These are phyloP conservation scores for Colletotrichum nymphaeae DNA, from an alignment of 2,329 filamentous ascomycete species.

Conservation along the genomic window DNA sequence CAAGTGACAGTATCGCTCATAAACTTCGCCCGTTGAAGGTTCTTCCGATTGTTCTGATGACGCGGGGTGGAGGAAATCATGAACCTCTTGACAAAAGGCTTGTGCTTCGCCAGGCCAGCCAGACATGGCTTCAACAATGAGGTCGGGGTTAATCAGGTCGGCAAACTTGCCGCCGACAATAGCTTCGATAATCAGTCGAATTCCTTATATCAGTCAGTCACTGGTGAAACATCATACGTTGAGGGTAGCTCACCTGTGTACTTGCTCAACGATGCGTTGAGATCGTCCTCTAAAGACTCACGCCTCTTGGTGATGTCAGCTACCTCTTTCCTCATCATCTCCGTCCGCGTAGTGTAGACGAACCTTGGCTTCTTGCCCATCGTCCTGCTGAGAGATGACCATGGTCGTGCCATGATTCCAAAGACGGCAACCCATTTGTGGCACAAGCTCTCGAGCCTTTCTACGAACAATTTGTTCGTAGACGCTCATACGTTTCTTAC, in stretches of 20 bases:
- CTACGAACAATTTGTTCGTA: constrained; percentile 12
- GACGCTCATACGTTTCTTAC: constrained; percentile 6
- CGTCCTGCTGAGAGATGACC: neutral
- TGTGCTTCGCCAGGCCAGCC: neutral
- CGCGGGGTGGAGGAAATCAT: neutral
- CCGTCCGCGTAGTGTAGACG: neutral
- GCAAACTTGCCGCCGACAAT: constrained; percentile 13
- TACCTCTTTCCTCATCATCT: neutral
- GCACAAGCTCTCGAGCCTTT: neutral
- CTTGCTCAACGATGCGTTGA: neutral
- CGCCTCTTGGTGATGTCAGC: neutral
- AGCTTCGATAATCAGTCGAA: constrained; percentile 41
- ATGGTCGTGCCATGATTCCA: neutral
- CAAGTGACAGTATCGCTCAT: neutral
- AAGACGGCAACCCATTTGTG: constrained; percentile 20
- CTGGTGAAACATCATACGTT: too few species aligned
- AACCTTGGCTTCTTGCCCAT: constrained; percentile 3
- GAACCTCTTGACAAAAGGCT: neutral
- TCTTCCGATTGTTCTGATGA: neutral
- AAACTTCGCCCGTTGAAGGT: neutral
- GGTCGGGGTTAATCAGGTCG: neutral
- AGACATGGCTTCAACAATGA: constrained; percentile 3
- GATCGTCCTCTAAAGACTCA: neutral
- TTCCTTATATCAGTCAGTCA: constrained; percentile 26
- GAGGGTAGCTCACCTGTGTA: neutral